Evolutionary conservation across 345 rosid species (phyloP).

Genomic region (Citrus cavaleriei): DNA sequence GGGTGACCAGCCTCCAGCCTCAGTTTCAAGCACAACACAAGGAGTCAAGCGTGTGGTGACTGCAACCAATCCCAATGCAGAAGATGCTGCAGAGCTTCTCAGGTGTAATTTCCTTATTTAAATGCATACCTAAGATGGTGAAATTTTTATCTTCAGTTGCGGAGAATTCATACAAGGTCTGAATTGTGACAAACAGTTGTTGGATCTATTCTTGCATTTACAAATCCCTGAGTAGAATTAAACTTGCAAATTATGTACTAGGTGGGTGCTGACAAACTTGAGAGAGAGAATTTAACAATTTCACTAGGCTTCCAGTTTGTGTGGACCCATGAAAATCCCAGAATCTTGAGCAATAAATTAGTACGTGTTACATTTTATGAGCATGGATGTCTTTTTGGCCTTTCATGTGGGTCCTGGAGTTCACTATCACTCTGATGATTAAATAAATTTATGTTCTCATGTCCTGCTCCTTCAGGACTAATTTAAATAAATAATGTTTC

Average conservation of each 20-base stretch:
- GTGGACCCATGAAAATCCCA: neutral
- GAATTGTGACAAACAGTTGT: neutral
- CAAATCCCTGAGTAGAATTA: neutral
- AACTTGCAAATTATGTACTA: neutral
- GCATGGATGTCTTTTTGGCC: neutral
- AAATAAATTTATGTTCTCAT: neutral
- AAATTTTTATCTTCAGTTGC: neutral
- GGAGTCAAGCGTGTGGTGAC: constrained; percentile 57
- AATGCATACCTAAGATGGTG: neutral
- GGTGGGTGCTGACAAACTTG: neutral
- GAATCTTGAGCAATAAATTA: neutral
- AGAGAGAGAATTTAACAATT: neutral
- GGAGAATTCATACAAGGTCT: neutral
- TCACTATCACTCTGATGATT: neutral
- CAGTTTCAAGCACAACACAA: constrained; percentile 29
- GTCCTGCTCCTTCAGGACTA: neutral
- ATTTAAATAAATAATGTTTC: neutral
- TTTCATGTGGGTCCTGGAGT: neutral
- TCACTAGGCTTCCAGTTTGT: neutral
- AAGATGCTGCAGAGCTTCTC: constrained; percentile 88
- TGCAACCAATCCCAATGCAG: constrained; percentile 81
- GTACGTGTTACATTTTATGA: neutral
- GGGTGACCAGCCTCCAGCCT: constrained; percentile 44
- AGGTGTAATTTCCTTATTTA: constrained; percentile 34
- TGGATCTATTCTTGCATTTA: neutral